Evolutionary conservation across 257 asterid species (phyloP).

Genomic region (Leonotis leonurus): DNA sequence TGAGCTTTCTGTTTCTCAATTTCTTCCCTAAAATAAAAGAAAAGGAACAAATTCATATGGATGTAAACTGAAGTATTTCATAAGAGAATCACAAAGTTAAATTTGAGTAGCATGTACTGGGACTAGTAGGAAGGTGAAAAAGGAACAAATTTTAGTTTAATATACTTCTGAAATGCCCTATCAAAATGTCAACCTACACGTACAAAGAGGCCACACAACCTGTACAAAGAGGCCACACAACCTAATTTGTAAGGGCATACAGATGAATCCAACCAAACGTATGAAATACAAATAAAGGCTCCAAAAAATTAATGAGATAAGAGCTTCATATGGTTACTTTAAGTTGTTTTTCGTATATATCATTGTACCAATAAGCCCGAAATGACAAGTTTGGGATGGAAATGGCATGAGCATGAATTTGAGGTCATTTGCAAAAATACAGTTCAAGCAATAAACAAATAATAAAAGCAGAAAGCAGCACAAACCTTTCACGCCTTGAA

Average conservation of each 20-base stretch:
- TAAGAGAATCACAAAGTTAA: not conserved
- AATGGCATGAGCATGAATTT: not conserved
- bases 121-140: not conserved
- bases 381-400: not conserved
- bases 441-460: not conserved
- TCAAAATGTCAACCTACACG: not conserved
- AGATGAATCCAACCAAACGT: no score
- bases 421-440: not conserved
- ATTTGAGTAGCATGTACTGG: not conserved
- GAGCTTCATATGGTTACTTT: not conserved
- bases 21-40: slow-evolving; percentile 64
- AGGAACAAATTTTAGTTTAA: not conserved
- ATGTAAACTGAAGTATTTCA: not conserved
- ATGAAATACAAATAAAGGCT: not conserved
- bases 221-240: no score
- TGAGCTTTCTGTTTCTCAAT: slow-evolving; percentile 86
- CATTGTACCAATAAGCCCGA: not conserved
- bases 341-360: not conserved
- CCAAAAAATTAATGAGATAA: not conserved
- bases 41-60: not conserved
- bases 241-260: not conserved
- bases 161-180: not conserved
- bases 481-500: slow-evolving; percentile 84
- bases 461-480: not conserved
- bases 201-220: no score